A percentile compares a stretch with the other conserved stretches of the same genome.
Conservation (phyloP, 1,139 yeast genomes). For the Diutina pseudorugosa region DNA sequence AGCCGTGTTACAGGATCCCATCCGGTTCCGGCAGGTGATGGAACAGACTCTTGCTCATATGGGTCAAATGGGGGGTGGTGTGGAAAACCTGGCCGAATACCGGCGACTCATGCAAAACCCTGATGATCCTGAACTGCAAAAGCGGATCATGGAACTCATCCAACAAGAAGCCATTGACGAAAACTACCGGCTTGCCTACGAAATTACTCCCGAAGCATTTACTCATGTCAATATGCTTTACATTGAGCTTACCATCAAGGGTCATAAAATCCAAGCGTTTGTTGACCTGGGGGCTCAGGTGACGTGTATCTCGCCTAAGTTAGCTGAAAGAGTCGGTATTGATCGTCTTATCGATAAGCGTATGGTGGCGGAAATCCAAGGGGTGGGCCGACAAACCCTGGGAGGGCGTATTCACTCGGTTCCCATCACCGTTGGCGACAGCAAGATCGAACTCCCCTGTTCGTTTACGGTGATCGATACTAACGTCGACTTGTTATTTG, state of each 20-base stretch:
- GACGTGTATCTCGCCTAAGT: slow-evolving; percentile 65
- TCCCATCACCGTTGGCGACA: slow-evolving; percentile 64
- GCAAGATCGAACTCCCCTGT: slow-evolving; percentile 47
- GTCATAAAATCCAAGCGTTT: slow-evolving; percentile 75
- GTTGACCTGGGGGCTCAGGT: slow-evolving; percentile 95
- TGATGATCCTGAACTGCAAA: slow-evolving; percentile 63
- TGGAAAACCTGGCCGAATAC: slow-evolving; percentile 25
- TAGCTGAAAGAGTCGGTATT: slow-evolving; percentile 67
- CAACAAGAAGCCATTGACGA: slow-evolving; percentile 64
- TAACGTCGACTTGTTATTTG: slow-evolving; percentile 53
- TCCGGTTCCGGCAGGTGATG: slow-evolving; percentile 36
- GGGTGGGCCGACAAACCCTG: slow-evolving; percentile 77
- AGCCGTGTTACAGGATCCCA: slow-evolving; percentile 37
- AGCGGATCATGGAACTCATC: slow-evolving; percentile 53
- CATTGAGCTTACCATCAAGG: slow-evolving; percentile 66
- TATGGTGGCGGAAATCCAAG: slow-evolving; percentile 73
- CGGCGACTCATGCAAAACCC: slow-evolving; percentile 45
- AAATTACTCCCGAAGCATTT: slow-evolving; percentile 83
- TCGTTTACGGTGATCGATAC: slow-evolving; percentile 75
- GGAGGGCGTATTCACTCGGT: slow-evolving; percentile 84
- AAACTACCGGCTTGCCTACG: slow-evolving; percentile 68
- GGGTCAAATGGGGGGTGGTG: slow-evolving; percentile 8
- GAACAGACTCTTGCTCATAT: slow-evolving; percentile 16
- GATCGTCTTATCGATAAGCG: slow-evolving; percentile 69
- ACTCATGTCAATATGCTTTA: slow-evolving; percentile 76